A percentile compares a stretch with the other conserved stretches of the same genome.
Conservation (phyloP, 1,139 yeast genomes). For the Taiozyma onychis region DNA sequence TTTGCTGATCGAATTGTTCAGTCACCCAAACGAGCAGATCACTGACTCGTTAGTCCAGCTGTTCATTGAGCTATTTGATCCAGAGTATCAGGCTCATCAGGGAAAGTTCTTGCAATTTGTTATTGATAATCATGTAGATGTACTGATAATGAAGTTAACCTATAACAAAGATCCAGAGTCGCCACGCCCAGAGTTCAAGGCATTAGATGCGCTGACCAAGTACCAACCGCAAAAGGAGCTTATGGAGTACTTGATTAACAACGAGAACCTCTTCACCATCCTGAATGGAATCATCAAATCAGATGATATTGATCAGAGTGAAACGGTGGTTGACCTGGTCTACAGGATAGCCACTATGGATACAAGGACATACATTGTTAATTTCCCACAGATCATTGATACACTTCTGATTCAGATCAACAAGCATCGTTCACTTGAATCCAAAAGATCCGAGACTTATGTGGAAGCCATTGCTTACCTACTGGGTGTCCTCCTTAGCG, state of each 20-base stretch:
- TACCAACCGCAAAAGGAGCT: background rate
- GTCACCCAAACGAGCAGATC: constrained; percentile 30
- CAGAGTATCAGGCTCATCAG: background rate
- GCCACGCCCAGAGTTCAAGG: background rate
- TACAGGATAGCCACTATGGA: background rate
- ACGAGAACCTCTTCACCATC: background rate
- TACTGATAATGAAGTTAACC: background rate
- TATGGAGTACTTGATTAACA: background rate
- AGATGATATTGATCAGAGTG: background rate
- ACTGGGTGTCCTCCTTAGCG: background rate
- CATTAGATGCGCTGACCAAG: background rate
- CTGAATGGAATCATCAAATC: background rate
- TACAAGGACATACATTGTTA: background rate
- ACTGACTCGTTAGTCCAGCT: constrained; percentile 14
- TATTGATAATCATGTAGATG: background rate
- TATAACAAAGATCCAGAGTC: background rate
- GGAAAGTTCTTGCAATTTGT: background rate
- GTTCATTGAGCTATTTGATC: constrained; percentile 5
- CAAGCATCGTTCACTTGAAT: background rate
- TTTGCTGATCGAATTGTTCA: constrained; percentile 21
- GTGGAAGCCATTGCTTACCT: constrained; percentile 1
- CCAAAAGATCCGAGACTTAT: background rate
- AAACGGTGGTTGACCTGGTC: background rate
- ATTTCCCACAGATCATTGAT: background rate
- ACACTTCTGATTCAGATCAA: background rate